Base-by-base conservation (phyloP, 1,284 basidiomycete genomes). In the Ustilago xerochloae region DNA sequence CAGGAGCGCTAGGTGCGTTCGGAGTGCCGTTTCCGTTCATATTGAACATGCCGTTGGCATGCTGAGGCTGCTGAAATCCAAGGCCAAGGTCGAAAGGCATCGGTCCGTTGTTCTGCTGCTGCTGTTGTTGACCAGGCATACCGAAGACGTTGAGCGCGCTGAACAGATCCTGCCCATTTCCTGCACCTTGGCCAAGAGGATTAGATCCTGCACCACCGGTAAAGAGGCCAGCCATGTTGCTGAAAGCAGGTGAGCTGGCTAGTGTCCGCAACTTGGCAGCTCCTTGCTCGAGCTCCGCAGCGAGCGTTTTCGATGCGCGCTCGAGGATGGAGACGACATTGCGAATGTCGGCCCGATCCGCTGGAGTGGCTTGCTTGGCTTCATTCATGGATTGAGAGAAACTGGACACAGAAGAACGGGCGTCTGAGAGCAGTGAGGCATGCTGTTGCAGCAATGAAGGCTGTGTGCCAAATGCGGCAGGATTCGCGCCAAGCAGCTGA, bases 311-410 rank as follows among this genome's bases (percentile, higher is more conserved):
- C 16, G 63, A 57, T 1, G 72, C 67, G 20, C 63, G 52, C 35
- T 75, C 72, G 29, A 75, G 54, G 1, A 59, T 36, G 9, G 59
- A 51, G 3, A 75, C 60, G 5, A 75, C 48, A 18, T 65, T 62
- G 30, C 67, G 66, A 18, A 75, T 54, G 32, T 75, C 72, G 28
- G 47, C 56, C 5, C 67, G 51, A 30, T 75, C 72, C 5, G 50
- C 28, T 2, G 72, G 72, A 0, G 54, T 59, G 2, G 60, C 55
- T 16, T 70, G 67, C 36, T 70, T 70, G 22, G 63, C 72, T 0
- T 70, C 67, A 2, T 64, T 60, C 24, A 75, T 16, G 1, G 63
- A 47, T 2, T 46, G 43, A 22, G 67, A 62, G 46, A 70, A 75
- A 51, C 28, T 60, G 10, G 72, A 66, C 18, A 71, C 56, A 15